Conservation (phyloP, 2,329 filamentous ascomycete genomes). For the Talaromyces islandicus region DNA sequence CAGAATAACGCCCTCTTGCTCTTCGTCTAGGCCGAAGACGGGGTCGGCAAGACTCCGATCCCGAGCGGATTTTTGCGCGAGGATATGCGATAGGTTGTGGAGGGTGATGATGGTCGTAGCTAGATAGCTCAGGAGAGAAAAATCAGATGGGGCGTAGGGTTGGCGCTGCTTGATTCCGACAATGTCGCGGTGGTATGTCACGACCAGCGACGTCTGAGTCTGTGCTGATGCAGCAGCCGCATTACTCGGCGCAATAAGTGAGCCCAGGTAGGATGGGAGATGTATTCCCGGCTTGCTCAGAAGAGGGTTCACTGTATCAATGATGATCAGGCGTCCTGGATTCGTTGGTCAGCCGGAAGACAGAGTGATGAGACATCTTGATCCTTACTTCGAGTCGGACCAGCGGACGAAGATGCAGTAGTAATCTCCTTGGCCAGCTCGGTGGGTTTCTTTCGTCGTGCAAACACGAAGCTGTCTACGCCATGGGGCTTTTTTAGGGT, state of each 20-base stretch:
- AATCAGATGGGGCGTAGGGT: constrained; percentile 56
- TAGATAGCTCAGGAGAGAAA: constrained; percentile 71
- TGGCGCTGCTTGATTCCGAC: constrained; percentile 44
- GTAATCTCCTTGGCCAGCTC: constrained; percentile 56
- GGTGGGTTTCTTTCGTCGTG: constrained; percentile 53
- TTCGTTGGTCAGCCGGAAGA: background rate
- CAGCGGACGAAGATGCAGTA: constrained; percentile 25
- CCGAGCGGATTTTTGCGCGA: constrained; percentile 67
- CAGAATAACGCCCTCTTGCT: constrained; percentile 70
- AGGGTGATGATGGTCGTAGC: constrained; percentile 79
- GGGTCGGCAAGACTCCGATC: constrained; percentile 71
- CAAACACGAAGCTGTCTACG: constrained; percentile 63
- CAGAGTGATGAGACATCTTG: background rate
- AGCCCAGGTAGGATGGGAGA: constrained; percentile 64
- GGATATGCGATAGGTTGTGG: constrained; percentile 66
- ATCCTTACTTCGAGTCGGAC: constrained; percentile 23
- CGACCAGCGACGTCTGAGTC: constrained; percentile 61
- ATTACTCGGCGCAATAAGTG: constrained; percentile 53
- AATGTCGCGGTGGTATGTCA: constrained; percentile 77
- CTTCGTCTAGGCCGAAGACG: constrained; percentile 70
- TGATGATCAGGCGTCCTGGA: constrained; percentile 65
- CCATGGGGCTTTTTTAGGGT: constrained; percentile 60
- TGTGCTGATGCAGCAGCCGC: constrained; percentile 16
- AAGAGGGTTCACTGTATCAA: constrained; percentile 73
- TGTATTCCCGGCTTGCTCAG: constrained; percentile 47